These are phyloP conservation scores for Lophiostoma macrostomum DNA, from an alignment of 495 filamentous ascomycete species.

Conservation along the genomic window DNA sequence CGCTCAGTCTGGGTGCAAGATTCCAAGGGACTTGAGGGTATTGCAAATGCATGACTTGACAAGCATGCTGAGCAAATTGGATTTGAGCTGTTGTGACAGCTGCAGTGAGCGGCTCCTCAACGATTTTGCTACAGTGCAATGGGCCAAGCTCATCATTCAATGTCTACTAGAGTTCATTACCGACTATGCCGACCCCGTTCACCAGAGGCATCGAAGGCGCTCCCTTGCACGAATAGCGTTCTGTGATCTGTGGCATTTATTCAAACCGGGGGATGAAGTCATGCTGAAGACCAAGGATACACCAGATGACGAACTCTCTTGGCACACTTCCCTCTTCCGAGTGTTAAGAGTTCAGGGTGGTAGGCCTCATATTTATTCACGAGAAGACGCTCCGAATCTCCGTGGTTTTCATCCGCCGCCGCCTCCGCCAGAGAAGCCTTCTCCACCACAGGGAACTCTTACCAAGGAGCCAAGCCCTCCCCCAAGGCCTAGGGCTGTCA, in stretches of 20 bases:
- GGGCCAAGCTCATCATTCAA: not conserved
- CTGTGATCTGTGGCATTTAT: constrained; percentile 10
- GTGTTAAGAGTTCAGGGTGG: constrained; percentile 6
- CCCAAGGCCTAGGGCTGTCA: constrained; percentile 2
- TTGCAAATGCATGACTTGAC: no score
- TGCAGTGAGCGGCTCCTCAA: not conserved
- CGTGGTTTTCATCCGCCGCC: not conserved
- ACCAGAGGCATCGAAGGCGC: not conserved
- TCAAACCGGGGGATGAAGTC: constrained; percentile 5
- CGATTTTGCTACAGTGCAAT: not conserved
- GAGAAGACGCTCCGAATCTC: not conserved
- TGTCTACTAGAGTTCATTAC: not conserved
- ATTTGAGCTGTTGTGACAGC: not conserved
- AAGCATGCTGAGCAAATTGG: no score
- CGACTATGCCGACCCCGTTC: not conserved
- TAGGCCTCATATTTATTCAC: constrained; percentile 2
- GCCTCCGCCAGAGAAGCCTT: not conserved
- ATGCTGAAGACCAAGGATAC: not conserved
- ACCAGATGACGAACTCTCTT: not conserved
- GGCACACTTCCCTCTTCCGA: not conserved
- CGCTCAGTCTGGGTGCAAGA: no score
- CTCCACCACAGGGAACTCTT: no score
- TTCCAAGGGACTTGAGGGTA: no score
- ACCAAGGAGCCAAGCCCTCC: no score
- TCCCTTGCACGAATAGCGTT: not conserved